Percentiles rank a stretch among this genome's conserved stretches.
phyloP scores from a whole-genome alignment of 768 basidiomycete genomes.

The Termitomyces sp. region DNA sequence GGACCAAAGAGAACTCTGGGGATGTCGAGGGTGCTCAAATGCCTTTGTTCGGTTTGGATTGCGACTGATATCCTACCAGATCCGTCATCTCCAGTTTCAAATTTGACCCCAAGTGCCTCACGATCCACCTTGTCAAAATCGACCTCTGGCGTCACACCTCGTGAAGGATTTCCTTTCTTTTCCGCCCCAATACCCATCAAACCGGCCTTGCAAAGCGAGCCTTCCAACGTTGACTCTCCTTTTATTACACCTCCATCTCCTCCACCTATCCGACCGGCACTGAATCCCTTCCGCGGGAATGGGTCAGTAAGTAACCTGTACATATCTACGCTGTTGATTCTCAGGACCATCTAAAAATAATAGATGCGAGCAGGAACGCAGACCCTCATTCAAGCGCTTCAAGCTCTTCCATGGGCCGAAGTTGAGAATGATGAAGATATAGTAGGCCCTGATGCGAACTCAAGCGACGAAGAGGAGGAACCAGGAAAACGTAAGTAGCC shows the following conservation, averaged over 20 bases:
- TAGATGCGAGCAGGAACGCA: slow-evolving; percentile 89
- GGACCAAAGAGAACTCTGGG: slow-evolving; percentile 39
- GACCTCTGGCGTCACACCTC: slow-evolving; percentile 16
- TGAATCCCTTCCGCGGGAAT: slow-evolving; percentile 59
- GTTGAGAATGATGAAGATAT: slow-evolving; percentile 69
- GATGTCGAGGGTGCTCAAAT: slow-evolving; percentile 28
- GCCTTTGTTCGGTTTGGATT: neutral
- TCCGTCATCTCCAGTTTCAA: slow-evolving; percentile 22
- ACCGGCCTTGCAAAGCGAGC: neutral
- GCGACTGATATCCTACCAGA: slow-evolving; percentile 17
- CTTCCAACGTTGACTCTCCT: slow-evolving; percentile 36
- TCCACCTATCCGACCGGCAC: slow-evolving; percentile 40
- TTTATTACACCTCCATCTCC: slow-evolving; percentile 79
- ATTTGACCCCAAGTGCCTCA: slow-evolving; percentile 30
- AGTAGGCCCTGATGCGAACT: slow-evolving; percentile 35
- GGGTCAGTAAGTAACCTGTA: slow-evolving; percentile 56
- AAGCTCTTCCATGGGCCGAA: slow-evolving; percentile 78
- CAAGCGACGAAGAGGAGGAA: slow-evolving; percentile 70
- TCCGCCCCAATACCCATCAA: slow-evolving; percentile 19
- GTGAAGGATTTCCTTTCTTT: slow-evolving; percentile 47
- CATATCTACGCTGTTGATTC: slow-evolving; percentile 11
- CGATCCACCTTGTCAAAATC: slow-evolving; percentile 27
- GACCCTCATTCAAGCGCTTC: slow-evolving; percentile 84
- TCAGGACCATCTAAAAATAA: neutral
- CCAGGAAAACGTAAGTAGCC: slow-evolving; percentile 27